Base-by-base conservation (phyloP, 306 rosid genomes). In the Citrullus amarus region DNA sequence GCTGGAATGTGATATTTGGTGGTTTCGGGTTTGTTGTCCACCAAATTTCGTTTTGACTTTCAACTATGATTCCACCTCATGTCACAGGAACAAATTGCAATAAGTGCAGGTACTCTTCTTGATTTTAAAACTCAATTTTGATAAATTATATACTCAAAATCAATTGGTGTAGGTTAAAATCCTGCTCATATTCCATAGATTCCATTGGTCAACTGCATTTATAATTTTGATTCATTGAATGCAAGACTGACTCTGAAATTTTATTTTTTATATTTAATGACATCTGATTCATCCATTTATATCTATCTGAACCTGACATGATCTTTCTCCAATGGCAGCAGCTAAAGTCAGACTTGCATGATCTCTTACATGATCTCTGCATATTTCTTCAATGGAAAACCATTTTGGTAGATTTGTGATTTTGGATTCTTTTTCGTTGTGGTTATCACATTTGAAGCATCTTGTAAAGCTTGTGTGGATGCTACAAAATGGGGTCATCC, bases 381-480 rank as follows among this genome's bases (percentile, higher is more conserved):
- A 76, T 41, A 41, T 82, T 83, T 76, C 76, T 59, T 77, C 78
- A 78, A 77, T 57, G 85, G 62, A 74, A 79, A 55, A 57, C 67
- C 72, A 71, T 77, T 82, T 73, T 79, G 89, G 83, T 72, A 72
- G 82, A 70, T 71, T 83, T 85, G 82, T 77, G 80, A 72, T 70
- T 68, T 82, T 75, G 80, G 75, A 78, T 74, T 41, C 79, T 72
- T 74, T 86, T 73, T 84, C 73, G 81, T 65, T 69, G 68, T 73
- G 83, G 83, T 68, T 43, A 77, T 78, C 76, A 70, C 79, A 48
- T 77, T 50, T 44, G 87, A 87, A 78, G 88, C 86, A 86, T 86
- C 83, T 83, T 88, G 88, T 88, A 86, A 86, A 86, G 84, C 83
- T 44, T 76, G 83, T 77, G 85, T 81, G 66, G 81, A 82, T 82